Evolutionary conservation across 805 yeast genomes (phyloP), one percentile per base, ranked within the genome.

Genomic region (Metschnikowia cubensis): DNA sequence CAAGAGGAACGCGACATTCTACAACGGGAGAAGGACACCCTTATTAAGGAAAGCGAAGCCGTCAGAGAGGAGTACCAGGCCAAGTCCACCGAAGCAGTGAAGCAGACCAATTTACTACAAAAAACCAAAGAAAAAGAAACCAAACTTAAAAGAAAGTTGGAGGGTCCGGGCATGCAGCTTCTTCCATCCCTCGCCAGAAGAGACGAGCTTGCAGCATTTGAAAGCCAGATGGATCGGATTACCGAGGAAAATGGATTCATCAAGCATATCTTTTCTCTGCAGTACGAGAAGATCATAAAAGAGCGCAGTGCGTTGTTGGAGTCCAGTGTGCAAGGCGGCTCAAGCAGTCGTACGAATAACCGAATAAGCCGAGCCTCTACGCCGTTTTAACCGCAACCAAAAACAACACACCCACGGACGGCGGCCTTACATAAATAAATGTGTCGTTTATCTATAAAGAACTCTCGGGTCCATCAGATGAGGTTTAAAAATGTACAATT

Each of bases 281-380:
- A 65, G 37, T 55, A 71, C 22, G 75, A 71, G 38, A 64, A 65
- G 52, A 45, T 71, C 17, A 59, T 67, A 7, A 64, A 62, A 51
- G 77, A 73, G 54, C 60, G 76, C 37, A 66, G 59, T 17, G 43
- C 55, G 8, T 50, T 67, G 14, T 48, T 70, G 45, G 76, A 72
- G 32, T 51, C 58, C 18, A 56, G 67, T 2, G 54, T 57, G 11
- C 50, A 64, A 14, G 69, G 70, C 2, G 37, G 41, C 11, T 59
- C 72, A 1, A 58, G 59, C 42, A 60, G 66, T 44, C 55, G 76
- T 25, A 67, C 69, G 8, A 66, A 60, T 42, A 69, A 66, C 51
- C 59, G 76, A 42, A 61, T 69, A 4, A 71, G 76, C 55, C 57
- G 77, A 36, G 74, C 71, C 6, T 52, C 73, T 3, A 73, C 77